Conservation (phyloP, 371 early-diverging fungal species). For the Mucor velutinosus region DNA sequence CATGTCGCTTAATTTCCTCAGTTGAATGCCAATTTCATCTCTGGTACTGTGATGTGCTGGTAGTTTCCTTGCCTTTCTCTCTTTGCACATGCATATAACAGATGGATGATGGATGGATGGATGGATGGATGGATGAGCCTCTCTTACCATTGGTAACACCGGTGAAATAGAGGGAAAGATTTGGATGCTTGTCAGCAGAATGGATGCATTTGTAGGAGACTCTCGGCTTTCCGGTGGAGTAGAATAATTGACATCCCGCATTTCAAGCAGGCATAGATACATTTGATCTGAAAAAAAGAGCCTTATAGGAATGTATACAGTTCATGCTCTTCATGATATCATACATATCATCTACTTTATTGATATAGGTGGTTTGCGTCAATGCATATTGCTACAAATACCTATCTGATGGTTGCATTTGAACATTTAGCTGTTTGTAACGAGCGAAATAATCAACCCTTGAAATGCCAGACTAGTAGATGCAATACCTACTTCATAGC, state of each 20-base stretch:
- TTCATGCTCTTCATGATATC: background rate
- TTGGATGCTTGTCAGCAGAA: background rate
- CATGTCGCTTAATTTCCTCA: background rate
- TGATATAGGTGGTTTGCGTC: too few relatives aligned
- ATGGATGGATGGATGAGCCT: conserved; percentile 16
- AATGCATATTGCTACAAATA: too few relatives aligned
- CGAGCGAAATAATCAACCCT: too few relatives aligned
- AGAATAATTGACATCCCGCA: background rate
- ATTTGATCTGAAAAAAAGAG: background rate
- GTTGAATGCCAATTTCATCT: too few relatives aligned
- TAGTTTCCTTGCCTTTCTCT: background rate
- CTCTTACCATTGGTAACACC: conserved; percentile 24
- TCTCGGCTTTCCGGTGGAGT: background rate
- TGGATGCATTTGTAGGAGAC: conserved; percentile 9
- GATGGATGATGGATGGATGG: conserved; percentile 11
- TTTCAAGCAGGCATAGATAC: background rate
- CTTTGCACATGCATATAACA: background rate
- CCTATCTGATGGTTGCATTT: too few relatives aligned
- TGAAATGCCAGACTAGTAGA: too few relatives aligned
- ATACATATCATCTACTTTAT: too few relatives aligned
- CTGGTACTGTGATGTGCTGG: background rate
- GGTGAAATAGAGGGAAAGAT: conserved; percentile 17
- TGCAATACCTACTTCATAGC: too few relatives aligned
- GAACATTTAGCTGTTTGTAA: too few relatives aligned
- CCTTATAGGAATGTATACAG: background rate